phyloP scores from a whole-genome alignment of 257 asterid species.

The Thymus mandschuricus region DNA sequence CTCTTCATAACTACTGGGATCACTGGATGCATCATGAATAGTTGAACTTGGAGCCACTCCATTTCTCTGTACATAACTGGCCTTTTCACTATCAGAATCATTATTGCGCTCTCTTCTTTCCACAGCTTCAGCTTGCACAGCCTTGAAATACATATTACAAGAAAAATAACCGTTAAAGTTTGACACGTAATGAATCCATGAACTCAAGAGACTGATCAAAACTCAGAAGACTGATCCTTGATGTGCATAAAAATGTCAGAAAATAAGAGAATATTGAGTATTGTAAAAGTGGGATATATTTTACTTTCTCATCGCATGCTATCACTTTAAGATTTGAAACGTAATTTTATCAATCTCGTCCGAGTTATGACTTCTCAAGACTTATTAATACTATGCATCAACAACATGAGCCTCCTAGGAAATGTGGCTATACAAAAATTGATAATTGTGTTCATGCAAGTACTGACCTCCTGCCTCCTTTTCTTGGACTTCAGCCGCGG shows the following conservation, averaged over 20 bases:
- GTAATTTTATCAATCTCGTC: background rate
- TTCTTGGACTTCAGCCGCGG: slow-evolving; percentile 49
- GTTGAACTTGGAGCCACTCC: slow-evolving; percentile 50
- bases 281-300: background rate
- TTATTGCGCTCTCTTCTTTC: slow-evolving; percentile 39
- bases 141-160: slow-evolving; percentile 38
- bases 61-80: slow-evolving; percentile 12
- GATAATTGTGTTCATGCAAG: background rate
- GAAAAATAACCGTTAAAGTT: slow-evolving; percentile 3
- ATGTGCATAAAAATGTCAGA: too few species aligned
- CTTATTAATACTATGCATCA: background rate
- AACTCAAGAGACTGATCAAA: background rate
- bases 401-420: background rate
- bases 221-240: too few species aligned
- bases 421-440: background rate
- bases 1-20: slow-evolving; percentile 40
- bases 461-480: slow-evolving; percentile 52
- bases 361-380: background rate
- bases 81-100: slow-evolving; percentile 35
- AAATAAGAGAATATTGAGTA: too few species aligned
- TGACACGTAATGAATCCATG: slow-evolving; percentile 8
- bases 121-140: slow-evolving; percentile 33
- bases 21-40: slow-evolving; percentile 48
- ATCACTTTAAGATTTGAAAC: background rate
- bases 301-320: background rate